These are phyloP conservation scores for Clonostachys rosea DNA, from an alignment of 2,329 filamentous ascomycete genomes.

Conservation along the genomic window DNA sequence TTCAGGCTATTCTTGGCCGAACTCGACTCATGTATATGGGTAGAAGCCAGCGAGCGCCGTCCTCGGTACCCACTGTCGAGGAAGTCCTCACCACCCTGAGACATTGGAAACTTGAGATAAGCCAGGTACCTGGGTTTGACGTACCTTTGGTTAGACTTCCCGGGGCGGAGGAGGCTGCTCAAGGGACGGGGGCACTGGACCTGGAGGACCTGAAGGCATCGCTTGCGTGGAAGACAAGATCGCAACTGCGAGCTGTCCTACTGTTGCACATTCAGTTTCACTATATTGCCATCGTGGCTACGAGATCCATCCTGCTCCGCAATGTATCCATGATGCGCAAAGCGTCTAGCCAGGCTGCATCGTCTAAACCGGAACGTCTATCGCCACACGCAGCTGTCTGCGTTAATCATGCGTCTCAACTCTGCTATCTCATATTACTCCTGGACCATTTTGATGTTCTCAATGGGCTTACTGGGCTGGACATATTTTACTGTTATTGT, in stretches of 20 bases:
- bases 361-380: background rate
- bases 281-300: constrained; percentile 22
- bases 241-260: constrained; percentile 18
- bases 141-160: constrained; percentile 11
- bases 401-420: constrained; percentile 21
- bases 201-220: constrained; percentile 17
- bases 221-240: constrained; percentile 14
- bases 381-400: constrained; percentile 10
- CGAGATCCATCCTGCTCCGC: constrained; percentile 19
- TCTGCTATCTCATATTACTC: constrained; percentile 20
- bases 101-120: constrained; percentile 13
- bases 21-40: constrained; percentile 13
- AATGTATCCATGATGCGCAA: constrained; percentile 7
- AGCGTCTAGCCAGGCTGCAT: background rate
- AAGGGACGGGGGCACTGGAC: background rate
- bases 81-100: constrained; percentile 12
- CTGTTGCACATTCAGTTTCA: constrained; percentile 23
- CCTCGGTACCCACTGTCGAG: constrained; percentile 3
- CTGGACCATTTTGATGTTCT: constrained; percentile 22
- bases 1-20: constrained; percentile 18
- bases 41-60: background rate
- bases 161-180: background rate
- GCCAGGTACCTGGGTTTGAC: constrained; percentile 9
- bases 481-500: constrained; percentile 27
- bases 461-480: constrained; percentile 24